phyloP scores from a whole-genome alignment of 1,284 basidiomycete species.

The Rhodotorula sp. region DNA sequence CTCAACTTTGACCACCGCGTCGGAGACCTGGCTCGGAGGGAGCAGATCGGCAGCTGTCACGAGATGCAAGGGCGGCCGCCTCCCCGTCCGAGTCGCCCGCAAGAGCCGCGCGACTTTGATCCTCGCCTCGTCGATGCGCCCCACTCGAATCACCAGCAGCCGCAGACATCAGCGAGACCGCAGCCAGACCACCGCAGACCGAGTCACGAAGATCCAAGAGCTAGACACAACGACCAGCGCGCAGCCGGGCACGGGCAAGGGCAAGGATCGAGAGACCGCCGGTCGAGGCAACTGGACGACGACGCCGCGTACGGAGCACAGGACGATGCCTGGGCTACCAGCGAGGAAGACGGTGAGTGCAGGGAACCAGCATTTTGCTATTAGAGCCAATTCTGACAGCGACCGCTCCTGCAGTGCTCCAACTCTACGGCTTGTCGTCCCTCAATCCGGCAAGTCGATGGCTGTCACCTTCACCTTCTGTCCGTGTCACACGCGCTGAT shows the following conservation, averaged over 20 bases:
- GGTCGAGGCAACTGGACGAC: background rate
- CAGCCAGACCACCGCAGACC: background rate
- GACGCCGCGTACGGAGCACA: background rate
- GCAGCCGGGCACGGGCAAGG: background rate
- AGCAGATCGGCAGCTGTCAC: background rate
- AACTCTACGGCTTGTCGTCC: slow-evolving; percentile 50
- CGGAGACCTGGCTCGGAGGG: no score
- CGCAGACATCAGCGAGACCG: no score
- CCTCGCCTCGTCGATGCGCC: slow-evolving; percentile 8
- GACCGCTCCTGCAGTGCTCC: slow-evolving; percentile 43
- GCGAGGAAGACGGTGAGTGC: slow-evolving; percentile 40
- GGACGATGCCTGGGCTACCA: slow-evolving; percentile 26
- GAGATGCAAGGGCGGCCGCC: slow-evolving; percentile 3
- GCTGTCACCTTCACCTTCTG: background rate
- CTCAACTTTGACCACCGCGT: background rate
- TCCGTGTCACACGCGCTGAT: background rate
- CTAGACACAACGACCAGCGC: background rate
- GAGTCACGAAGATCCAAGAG: background rate
- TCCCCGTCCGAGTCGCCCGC: background rate
- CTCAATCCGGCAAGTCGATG: slow-evolving; percentile 45
- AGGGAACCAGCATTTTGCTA: no score
- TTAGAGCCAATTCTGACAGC: background rate
- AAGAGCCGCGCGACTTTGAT: slow-evolving; percentile 17
- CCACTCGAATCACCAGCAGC: background rate
- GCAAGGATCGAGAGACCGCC: background rate